Evolutionary conservation across 2,329 filamentous ascomycete genomes (phyloP).

Genomic region (Trichophaea hybrida): DNA sequence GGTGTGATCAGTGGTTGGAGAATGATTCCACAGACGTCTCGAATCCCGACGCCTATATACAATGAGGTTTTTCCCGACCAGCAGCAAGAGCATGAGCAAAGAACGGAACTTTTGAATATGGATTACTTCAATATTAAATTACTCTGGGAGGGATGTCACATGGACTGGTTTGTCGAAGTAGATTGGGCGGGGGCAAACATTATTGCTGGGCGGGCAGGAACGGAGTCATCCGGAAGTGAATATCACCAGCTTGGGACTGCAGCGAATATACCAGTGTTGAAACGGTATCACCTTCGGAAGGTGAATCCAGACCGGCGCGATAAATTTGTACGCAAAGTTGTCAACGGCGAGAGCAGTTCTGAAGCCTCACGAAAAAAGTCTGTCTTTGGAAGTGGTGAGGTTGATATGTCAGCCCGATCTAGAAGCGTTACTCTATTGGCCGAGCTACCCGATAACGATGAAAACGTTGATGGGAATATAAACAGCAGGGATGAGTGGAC

Average conservation of each 20-base stretch:
- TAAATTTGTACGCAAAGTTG: neutral
- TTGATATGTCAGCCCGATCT: neutral
- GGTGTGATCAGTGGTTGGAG: constrained; percentile 7
- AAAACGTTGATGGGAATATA: constrained; percentile 10
- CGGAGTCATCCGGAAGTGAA: constrained; percentile 2
- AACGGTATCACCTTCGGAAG: constrained; percentile 8
- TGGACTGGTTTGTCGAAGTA: constrained; percentile 69
- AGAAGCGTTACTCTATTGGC: neutral
- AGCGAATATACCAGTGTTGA: neutral
- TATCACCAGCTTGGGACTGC: neutral
- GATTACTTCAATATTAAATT: constrained; percentile 28
- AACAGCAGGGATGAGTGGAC: constrained; percentile 7
- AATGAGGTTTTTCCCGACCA: constrained; percentile 8
- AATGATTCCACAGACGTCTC: constrained; percentile 19
- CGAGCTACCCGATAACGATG: constrained; percentile 39
- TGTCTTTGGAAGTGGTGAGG: neutral
- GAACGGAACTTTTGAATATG: constrained; percentile 48
- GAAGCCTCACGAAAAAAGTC: neutral
- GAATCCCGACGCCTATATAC: constrained; percentile 11
- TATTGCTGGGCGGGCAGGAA: constrained; percentile 36
- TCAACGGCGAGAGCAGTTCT: neutral
- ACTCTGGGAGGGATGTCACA: constrained; percentile 76
- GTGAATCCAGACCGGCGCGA: neutral
- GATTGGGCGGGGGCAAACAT: constrained; percentile 77
- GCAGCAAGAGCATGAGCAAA: constrained; percentile 29